Conservation (phyloP, 176 grass and related monocot genomes). For the Aegilops umbellulata region DNA sequence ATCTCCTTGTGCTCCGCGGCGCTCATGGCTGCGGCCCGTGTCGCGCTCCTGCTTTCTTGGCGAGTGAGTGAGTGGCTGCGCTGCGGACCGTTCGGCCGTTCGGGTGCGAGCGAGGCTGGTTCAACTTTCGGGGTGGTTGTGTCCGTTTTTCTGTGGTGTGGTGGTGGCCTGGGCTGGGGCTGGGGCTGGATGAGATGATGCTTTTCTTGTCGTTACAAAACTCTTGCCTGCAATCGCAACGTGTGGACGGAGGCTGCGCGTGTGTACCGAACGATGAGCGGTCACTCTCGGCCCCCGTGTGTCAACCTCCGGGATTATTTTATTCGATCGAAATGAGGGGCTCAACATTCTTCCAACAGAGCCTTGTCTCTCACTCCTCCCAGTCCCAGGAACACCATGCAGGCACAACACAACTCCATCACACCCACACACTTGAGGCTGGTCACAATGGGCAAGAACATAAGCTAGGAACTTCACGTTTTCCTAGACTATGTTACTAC, state of each 20-base stretch:
- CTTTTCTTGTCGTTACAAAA: not conserved
- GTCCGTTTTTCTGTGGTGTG: slow-evolving; percentile 28
- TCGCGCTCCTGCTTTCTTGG: not conserved
- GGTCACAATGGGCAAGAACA: too few relatives aligned
- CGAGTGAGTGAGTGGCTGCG: not conserved
- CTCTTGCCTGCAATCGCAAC: not conserved
- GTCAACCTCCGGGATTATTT: not conserved
- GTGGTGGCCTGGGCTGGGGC: not conserved
- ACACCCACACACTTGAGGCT: too few relatives aligned
- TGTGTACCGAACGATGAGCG: not conserved
- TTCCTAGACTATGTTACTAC: too few relatives aligned
- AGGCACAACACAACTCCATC: too few relatives aligned
- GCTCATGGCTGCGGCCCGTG: slow-evolving; percentile 19
- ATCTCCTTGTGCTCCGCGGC: not conserved
- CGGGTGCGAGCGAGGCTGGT: not conserved
- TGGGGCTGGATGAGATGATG: not conserved
- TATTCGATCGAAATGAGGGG: not conserved
- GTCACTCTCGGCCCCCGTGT: not conserved
- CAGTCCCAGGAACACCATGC: too few relatives aligned
- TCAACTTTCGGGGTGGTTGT: not conserved
- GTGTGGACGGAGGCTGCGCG: not conserved
- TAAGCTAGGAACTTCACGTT: too few relatives aligned
- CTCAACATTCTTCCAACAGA: slow-evolving; percentile 4
- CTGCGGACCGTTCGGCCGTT: not conserved
- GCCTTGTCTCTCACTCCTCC: not conserved